Percentiles rank a stretch among this genome's conserved stretches.
Conservation (phyloP, 31 red algal species). For the Endocladia muricata region DNA sequence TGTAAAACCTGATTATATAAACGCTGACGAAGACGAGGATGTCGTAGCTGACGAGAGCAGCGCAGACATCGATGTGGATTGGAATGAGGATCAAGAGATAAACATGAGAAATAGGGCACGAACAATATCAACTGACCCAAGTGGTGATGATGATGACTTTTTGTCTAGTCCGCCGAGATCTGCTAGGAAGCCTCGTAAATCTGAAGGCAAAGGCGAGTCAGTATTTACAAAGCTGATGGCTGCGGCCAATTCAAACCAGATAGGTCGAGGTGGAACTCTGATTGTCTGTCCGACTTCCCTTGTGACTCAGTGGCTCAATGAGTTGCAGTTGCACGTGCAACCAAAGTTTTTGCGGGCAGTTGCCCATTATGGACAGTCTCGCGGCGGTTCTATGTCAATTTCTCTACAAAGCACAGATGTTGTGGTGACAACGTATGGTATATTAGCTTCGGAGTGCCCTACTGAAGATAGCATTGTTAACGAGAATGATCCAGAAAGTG, state of each 20-base stretch:
- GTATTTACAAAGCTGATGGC: neutral
- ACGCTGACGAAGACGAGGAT: neutral
- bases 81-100: neutral
- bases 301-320: constrained; percentile 87
- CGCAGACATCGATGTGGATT: neutral
- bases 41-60: neutral
- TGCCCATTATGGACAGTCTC: constrained; percentile 58
- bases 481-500: neutral
- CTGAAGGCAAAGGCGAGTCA: too few relatives aligned
- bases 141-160: too few relatives aligned
- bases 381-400: constrained; percentile 41
- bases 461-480: neutral
- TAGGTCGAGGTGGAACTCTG: constrained; percentile 66
- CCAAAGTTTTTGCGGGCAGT: constrained; percentile 38
- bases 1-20: too few relatives aligned
- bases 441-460: constrained; percentile 64
- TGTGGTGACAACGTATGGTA: constrained; percentile 94
- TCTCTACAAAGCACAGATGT: constrained; percentile 64
- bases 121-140: too few relatives aligned
- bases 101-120: too few relatives aligned
- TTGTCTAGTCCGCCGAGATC: too few relatives aligned
- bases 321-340: constrained; percentile 65
- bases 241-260: neutral
- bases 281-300: constrained; percentile 92
- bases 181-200: too few relatives aligned